Conservation (phyloP, 179 eudicot species). For the Vitellaria paradoxa region DNA sequence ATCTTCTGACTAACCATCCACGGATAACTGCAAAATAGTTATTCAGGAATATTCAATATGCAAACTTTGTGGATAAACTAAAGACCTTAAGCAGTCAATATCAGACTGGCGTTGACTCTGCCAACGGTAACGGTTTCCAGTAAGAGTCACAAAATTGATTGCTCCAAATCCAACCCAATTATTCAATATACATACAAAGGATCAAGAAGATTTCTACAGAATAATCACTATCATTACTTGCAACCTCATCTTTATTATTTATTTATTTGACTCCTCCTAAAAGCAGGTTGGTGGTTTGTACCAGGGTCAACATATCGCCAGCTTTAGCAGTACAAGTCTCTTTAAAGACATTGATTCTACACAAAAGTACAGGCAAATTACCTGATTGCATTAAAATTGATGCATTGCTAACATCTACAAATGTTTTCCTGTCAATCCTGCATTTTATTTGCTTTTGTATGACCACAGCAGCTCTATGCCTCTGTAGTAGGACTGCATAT, state of each 20-base stretch:
- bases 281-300: background rate
- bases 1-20: slow-evolving; percentile 92
- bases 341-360: background rate
- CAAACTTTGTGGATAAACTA: too few relatives aligned
- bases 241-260: background rate
- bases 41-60: slow-evolving; percentile 9
- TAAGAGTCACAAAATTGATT: too few relatives aligned
- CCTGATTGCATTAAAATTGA: slow-evolving; percentile 77
- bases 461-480: slow-evolving; percentile 75
- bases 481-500: slow-evolving; percentile 54
- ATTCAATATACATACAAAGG: too few relatives aligned
- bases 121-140: too few relatives aligned
- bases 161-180: too few relatives aligned
- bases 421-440: slow-evolving; percentile 45
- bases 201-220: too few relatives aligned
- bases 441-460: slow-evolving; percentile 76
- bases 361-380: slow-evolving; percentile 17
- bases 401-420: slow-evolving; percentile 46
- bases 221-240: background rate
- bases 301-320: background rate
- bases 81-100: too few relatives aligned
- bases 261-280: background rate
- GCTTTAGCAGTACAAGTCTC: background rate
- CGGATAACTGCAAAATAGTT: slow-evolving; percentile 60
- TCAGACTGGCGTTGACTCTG: too few relatives aligned